These are phyloP conservation scores for Camelina hispida DNA, from an alignment of 345 rosid species.

Conservation along the genomic window DNA sequence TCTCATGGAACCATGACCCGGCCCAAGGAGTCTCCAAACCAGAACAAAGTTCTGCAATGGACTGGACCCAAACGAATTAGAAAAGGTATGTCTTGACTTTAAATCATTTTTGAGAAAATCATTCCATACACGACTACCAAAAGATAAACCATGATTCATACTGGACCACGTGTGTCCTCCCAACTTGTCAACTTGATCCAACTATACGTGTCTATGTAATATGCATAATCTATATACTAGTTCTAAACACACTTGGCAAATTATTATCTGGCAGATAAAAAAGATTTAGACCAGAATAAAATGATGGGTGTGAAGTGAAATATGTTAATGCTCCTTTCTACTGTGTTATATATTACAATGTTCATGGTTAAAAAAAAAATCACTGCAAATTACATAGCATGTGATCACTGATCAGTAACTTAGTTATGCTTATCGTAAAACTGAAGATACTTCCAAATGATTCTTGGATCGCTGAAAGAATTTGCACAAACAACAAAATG, in stretches of 20 bases:
- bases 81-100: no score
- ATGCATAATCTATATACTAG: background rate
- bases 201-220: background rate
- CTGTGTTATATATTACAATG: background rate
- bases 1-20: no score
- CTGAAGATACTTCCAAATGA: conserved; percentile 8
- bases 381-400: background rate
- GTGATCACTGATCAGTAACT: background rate
- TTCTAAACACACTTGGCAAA: background rate
- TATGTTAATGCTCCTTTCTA: background rate
- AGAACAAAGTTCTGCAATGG: no score
- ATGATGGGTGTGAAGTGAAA: background rate
- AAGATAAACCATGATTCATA: background rate
- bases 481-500: conserved; percentile 25
- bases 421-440: background rate
- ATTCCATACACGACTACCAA: background rate
- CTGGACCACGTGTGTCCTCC: conserved; percentile 32
- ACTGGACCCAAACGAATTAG: no score
- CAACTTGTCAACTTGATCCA: conserved; percentile 34
- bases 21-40: no score
- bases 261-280: background rate
- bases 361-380: no score
- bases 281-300: background rate
- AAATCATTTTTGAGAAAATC: background rate
- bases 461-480: conserved; percentile 33